These are phyloP conservation scores for Gymnopilus junonius DNA, from an alignment of 768 basidiomycete species.

Conservation along the genomic window DNA sequence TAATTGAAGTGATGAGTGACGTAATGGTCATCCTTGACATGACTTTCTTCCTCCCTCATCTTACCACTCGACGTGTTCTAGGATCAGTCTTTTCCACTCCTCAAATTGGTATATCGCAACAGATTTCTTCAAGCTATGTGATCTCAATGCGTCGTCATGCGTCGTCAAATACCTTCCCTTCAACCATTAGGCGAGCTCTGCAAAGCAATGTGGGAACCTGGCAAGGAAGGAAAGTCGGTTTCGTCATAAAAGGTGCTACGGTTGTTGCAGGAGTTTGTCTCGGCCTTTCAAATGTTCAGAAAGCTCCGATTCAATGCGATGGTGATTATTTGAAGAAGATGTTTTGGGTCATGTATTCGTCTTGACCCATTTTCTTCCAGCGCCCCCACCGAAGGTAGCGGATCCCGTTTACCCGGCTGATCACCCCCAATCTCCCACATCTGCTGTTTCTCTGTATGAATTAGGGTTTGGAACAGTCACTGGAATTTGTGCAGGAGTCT, in stretches of 20 bases:
- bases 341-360: background rate
- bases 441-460: slow-evolving; percentile 80
- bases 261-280: slow-evolving; percentile 48
- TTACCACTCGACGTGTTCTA: slow-evolving; percentile 7
- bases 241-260: slow-evolving; percentile 33
- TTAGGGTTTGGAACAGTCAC: slow-evolving; percentile 88
- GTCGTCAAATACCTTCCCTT: background rate
- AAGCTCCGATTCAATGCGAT: slow-evolving; percentile 54
- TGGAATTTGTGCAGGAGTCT: slow-evolving; percentile 90
- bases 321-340: slow-evolving; percentile 35
- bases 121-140: background rate
- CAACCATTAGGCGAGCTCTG: background rate
- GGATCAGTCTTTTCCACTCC: background rate
- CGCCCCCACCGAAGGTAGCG: slow-evolving; percentile 2
- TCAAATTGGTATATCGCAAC: background rate
- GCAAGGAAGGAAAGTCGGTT: background rate
- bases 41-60: slow-evolving; percentile 15
- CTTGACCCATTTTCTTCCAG: background rate
- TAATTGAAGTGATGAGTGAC: background rate
- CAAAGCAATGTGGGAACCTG: background rate
- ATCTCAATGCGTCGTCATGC: background rate
- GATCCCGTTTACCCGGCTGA: slow-evolving; percentile 16
- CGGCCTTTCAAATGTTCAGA: slow-evolving; percentile 42
- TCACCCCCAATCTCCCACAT: slow-evolving; percentile 60
- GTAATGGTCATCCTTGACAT: slow-evolving; percentile 2